phyloP scores from a whole-genome alignment of 495 filamentous ascomycete genomes.

The Durotheca rogersii region DNA sequence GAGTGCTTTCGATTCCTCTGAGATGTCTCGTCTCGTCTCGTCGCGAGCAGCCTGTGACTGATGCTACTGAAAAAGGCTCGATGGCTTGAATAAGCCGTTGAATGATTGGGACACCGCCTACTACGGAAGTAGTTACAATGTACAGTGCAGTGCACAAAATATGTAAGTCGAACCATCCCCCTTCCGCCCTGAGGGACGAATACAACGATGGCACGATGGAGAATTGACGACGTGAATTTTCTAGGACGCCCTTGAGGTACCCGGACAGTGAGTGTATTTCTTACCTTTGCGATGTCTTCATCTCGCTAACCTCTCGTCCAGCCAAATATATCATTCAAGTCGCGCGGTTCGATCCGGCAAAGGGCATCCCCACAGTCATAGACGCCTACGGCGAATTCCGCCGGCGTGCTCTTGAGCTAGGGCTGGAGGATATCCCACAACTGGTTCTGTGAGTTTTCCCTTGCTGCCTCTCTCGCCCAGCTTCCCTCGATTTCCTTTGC shows the following conservation, averaged over 20 bases:
- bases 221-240: conserved; percentile 13
- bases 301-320: conserved; percentile 24
- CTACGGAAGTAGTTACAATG: conserved; percentile 75
- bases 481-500: too few species aligned
- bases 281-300: not conserved
- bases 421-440: conserved; percentile 60
- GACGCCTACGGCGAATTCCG: conserved; percentile 76
- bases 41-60: too few species aligned
- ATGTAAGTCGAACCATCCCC: conserved; percentile 45
- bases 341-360: conserved; percentile 83
- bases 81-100: conserved; percentile 82
- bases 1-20: too few species aligned
- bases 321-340: conserved; percentile 78
- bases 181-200: too few species aligned
- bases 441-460: conserved; percentile 58
- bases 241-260: conserved; percentile 63
- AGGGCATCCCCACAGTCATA: conserved; percentile 80
- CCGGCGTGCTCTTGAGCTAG: conserved; percentile 51
- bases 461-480: too few species aligned
- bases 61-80: conserved; percentile 70
- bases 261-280: conserved; percentile 58
- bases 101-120: conserved; percentile 71
- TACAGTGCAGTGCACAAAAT: conserved; percentile 57
- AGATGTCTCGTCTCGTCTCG: too few species aligned
- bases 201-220: too few species aligned